Conservation (phyloP, 2,329 filamentous ascomycete genomes). For the Cytospora mali region DNA sequence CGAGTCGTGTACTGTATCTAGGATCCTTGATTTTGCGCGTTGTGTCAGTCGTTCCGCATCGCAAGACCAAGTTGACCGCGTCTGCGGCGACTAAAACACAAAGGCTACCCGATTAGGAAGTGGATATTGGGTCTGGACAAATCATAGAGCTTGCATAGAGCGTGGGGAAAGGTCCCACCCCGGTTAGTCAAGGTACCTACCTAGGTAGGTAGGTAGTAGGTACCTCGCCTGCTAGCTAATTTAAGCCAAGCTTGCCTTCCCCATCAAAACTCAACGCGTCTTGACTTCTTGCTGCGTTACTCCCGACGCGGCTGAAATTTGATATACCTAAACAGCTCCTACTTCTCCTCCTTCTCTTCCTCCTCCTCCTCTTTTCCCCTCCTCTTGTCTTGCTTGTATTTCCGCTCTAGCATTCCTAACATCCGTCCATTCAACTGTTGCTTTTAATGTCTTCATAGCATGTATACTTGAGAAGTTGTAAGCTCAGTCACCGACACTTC, state of each 20-base stretch:
- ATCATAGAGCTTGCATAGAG: not conserved
- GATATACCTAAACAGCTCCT: constrained; percentile 10
- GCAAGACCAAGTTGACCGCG: not conserved
- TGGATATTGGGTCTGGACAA: not conserved
- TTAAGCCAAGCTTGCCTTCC: constrained; percentile 9
- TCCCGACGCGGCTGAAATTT: constrained; percentile 26
- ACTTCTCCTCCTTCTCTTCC: constrained; percentile 15
- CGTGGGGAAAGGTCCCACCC: not conserved
- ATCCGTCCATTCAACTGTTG: constrained; percentile 14
- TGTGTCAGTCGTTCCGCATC: constrained; percentile 1
- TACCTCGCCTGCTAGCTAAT: not conserved
- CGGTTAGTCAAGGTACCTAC: constrained; percentile 3
- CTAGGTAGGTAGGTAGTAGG: not conserved
- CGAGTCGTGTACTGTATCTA: not conserved
- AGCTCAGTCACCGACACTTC: constrained; percentile 1
- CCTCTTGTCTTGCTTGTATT: constrained; percentile 14
- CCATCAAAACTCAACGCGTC: constrained; percentile 24
- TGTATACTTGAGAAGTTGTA: constrained; percentile 12
- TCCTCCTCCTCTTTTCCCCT: constrained; percentile 10
- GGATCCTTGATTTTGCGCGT: not conserved
- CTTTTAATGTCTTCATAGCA: constrained; percentile 15
- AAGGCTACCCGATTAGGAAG: constrained; percentile 10
- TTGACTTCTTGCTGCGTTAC: constrained; percentile 17
- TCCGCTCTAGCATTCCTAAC: constrained; percentile 20
- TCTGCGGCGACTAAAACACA: constrained; percentile 13